These are phyloP conservation scores for Rhinocladiella similis DNA, from an alignment of 2,329 filamentous ascomycete species.

Conservation along the genomic window DNA sequence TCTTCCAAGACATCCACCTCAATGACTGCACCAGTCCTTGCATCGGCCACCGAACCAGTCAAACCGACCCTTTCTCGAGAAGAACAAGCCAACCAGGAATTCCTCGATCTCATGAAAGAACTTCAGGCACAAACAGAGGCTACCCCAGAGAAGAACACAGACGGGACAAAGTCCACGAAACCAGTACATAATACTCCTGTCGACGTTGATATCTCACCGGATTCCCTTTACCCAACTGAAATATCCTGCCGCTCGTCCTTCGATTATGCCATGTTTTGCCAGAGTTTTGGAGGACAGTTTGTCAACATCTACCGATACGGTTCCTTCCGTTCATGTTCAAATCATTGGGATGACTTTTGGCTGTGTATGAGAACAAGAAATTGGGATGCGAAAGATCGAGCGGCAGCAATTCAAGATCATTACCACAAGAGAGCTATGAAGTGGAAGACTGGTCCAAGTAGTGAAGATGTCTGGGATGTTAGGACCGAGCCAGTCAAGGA, in stretches of 20 bases:
- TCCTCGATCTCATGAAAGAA: conserved; percentile 54
- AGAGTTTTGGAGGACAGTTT: conserved; percentile 83
- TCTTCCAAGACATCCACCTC: conserved; percentile 2
- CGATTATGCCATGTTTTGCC: conserved; percentile 92
- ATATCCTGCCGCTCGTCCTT: conserved; percentile 92
- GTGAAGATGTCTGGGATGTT: conserved; percentile 86
- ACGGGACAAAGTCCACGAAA: conserved; percentile 5
- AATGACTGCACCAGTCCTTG: conserved; percentile 19
- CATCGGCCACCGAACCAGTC: conserved; percentile 24
- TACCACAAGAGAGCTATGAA: conserved; percentile 67
- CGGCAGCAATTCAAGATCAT: conserved; percentile 62
- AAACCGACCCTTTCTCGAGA: conserved; percentile 39
- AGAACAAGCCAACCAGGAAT: conserved; percentile 55
- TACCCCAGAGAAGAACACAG: conserved; percentile 11
- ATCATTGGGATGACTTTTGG: conserved; percentile 93
- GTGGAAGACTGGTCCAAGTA: conserved; percentile 70
- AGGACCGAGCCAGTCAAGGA: conserved; percentile 62
- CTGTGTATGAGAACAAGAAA: conserved; percentile 88
- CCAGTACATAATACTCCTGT: conserved; percentile 25
- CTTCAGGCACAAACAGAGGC: conserved; percentile 38
- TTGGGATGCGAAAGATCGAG: conserved; percentile 60
- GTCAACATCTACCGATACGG: conserved; percentile 89
- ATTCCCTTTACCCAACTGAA: conserved; percentile 71
- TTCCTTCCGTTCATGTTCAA: conserved; percentile 70
- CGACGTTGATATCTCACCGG: conserved; percentile 51